Percentiles rank a stretch among this genome's conserved stretches.
These are phyloP conservation scores for Cytospora schulzeri DNA, from an alignment of 2,329 filamentous ascomycete species.

Conservation along the genomic window DNA sequence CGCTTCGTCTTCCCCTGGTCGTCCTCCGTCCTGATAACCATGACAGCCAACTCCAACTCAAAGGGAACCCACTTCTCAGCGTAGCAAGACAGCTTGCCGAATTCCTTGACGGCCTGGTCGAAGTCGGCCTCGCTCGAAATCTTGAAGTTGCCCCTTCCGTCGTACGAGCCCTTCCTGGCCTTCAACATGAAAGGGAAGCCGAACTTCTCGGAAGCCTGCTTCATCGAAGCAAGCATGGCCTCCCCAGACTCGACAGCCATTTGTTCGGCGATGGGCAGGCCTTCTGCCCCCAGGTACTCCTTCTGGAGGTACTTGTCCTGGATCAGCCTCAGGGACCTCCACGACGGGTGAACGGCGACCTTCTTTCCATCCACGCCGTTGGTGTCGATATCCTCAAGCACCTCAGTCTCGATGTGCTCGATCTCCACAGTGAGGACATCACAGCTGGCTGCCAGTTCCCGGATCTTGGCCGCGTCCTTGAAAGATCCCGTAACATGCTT, in stretches of 20 bases:
- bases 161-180: constrained; percentile 85
- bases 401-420: constrained; percentile 90
- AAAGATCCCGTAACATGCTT: constrained; percentile 84
- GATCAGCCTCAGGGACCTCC: constrained; percentile 83
- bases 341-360: constrained; percentile 75
- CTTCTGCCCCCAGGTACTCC: constrained; percentile 68
- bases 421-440: constrained; percentile 92
- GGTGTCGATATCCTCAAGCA: constrained; percentile 79
- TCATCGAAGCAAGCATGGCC: constrained; percentile 62
- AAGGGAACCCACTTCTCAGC: constrained; percentile 90
- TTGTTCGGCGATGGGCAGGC: constrained; percentile 74
- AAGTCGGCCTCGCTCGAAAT: constrained; percentile 49
- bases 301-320: constrained; percentile 96
- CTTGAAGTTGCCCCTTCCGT: constrained; percentile 74
- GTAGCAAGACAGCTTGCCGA: constrained; percentile 75
- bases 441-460: constrained; percentile 72
- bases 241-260: constrained; percentile 60
- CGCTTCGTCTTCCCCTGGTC: constrained; percentile 50
- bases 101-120: constrained; percentile 65
- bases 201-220: constrained; percentile 62
- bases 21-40: constrained; percentile 89
- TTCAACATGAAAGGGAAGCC: constrained; percentile 93
- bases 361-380: constrained; percentile 59
- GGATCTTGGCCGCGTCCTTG: constrained; percentile 78
- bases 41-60: constrained; percentile 84